phyloP scores from a whole-genome alignment of 768 basidiomycete genomes.

The Neoboletus subvelutipes region DNA sequence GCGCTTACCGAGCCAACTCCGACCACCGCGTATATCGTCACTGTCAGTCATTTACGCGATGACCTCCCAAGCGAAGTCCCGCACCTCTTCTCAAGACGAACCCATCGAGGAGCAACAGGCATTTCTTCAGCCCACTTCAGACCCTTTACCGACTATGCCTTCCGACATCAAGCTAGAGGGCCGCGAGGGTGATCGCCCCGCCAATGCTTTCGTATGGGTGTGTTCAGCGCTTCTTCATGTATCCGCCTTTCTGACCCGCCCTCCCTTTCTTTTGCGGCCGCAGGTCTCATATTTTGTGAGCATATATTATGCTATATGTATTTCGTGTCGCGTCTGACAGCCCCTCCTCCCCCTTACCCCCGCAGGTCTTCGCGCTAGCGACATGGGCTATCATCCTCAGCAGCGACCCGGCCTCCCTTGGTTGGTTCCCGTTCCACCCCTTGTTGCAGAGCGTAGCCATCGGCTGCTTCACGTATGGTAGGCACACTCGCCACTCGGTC shows the following conservation, averaged over 20 bases:
- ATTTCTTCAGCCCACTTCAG: slow-evolving; percentile 6
- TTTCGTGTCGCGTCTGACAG: slow-evolving; percentile 1
- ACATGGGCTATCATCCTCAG: slow-evolving; percentile 49
- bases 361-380: slow-evolving; percentile 39
- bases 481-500: slow-evolving; percentile 5
- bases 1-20: neutral
- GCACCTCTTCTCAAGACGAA: neutral
- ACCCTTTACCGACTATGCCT: slow-evolving; percentile 16
- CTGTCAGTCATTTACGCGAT: slow-evolving; percentile 1
- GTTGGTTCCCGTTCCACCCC: slow-evolving; percentile 72
- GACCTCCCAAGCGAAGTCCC: neutral
- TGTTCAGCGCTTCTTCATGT: slow-evolving; percentile 11
- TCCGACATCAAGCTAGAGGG: slow-evolving; percentile 37
- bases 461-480: slow-evolving; percentile 61
- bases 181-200: slow-evolving; percentile 38
- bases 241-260: neutral
- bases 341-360: neutral
- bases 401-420: slow-evolving; percentile 44
- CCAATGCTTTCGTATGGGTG: slow-evolving; percentile 38
- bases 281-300: slow-evolving; percentile 24
- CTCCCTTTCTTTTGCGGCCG: neutral
- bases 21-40: too few relatives aligned
- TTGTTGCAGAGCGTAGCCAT: slow-evolving; percentile 59
- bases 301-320: neutral
- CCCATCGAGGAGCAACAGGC: slow-evolving; percentile 14